phyloP scores from a whole-genome alignment of 1,139 yeast species.

The Saccharomycopsis crataegensis region DNA sequence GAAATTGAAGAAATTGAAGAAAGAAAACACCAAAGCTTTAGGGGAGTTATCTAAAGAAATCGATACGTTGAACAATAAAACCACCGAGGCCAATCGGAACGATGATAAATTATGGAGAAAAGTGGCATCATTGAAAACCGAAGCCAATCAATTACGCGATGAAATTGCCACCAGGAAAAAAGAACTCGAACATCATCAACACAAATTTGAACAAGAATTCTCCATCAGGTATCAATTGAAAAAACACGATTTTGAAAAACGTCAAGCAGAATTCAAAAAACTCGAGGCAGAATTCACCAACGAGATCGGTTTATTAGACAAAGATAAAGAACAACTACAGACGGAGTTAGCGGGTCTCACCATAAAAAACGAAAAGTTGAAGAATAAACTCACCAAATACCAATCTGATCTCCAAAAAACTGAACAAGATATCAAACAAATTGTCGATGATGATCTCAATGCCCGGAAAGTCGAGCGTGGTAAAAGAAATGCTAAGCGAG shows the following conservation, averaged over 20 bases:
- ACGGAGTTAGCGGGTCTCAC: slow-evolving; percentile 30
- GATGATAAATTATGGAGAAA: slow-evolving; percentile 41
- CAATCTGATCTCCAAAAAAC: slow-evolving; percentile 25
- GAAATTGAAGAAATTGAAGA: slow-evolving; percentile 51
- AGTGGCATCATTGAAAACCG: slow-evolving; percentile 34
- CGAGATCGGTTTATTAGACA: slow-evolving; percentile 5
- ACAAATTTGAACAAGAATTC: slow-evolving; percentile 20
- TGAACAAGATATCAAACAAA: slow-evolving; percentile 29
- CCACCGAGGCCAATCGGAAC: slow-evolving; percentile 37
- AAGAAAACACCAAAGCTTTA: slow-evolving; percentile 52
- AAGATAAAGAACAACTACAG: slow-evolving; percentile 25
- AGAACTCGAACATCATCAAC: slow-evolving; percentile 30
- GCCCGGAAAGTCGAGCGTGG: slow-evolving; percentile 26
- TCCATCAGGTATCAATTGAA: slow-evolving; percentile 35
- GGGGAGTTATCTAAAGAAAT: slow-evolving; percentile 49
- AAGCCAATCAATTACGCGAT: slow-evolving; percentile 36
- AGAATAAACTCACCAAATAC: slow-evolving; percentile 28
- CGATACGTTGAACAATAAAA: slow-evolving; percentile 45
- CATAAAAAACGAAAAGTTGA: slow-evolving; percentile 32
- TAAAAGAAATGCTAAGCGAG: slow-evolving; percentile 27
- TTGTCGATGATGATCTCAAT: slow-evolving; percentile 27
- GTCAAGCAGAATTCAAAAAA: slow-evolving; percentile 24
- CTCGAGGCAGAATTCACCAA: slow-evolving; percentile 22
- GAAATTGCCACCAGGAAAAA: slow-evolving; percentile 28
- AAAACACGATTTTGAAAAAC: slow-evolving; percentile 32